These are phyloP conservation scores for Podila epigama DNA, from an alignment of 192 early-diverging fungal species.

Conservation along the genomic window DNA sequence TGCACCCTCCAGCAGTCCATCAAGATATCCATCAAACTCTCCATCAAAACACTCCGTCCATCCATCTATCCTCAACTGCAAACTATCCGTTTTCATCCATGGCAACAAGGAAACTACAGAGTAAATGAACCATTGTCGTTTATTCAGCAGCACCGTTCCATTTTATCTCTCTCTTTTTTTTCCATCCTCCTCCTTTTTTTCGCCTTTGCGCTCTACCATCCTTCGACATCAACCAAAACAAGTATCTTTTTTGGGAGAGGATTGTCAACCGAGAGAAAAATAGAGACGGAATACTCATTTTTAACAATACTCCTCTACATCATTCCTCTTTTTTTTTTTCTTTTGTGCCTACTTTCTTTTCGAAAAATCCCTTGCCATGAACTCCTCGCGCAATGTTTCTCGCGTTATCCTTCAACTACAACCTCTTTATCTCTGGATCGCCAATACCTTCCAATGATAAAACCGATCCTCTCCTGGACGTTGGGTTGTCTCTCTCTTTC, in stretches of 20 bases:
- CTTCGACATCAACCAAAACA: not conserved
- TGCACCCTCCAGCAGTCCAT: no score
- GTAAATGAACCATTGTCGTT: slow-evolving; percentile 16
- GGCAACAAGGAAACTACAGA: slow-evolving; percentile 44
- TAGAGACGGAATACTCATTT: not conserved
- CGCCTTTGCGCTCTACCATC: no score
- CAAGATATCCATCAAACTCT: no score
- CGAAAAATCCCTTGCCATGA: no score
- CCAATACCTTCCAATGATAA: no score
- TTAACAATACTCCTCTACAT: not conserved
- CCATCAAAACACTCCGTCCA: not conserved
- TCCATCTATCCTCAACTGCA: not conserved
- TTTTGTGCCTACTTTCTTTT: not conserved
- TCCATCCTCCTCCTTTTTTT: not conserved
- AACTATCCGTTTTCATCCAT: no score
- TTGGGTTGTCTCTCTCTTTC: not conserved
- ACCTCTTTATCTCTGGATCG: no score
- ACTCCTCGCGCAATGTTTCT: not conserved
- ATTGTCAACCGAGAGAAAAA: not conserved
- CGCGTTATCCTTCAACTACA: no score
- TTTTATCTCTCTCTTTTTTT: not conserved
- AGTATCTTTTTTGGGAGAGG: not conserved
- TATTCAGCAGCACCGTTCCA: no score
- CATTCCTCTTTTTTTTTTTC: no score
- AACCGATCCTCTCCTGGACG: no score